phyloP scores from a whole-genome alignment of 805 yeast species.

The Wickerhamiella vanderwaltii region DNA sequence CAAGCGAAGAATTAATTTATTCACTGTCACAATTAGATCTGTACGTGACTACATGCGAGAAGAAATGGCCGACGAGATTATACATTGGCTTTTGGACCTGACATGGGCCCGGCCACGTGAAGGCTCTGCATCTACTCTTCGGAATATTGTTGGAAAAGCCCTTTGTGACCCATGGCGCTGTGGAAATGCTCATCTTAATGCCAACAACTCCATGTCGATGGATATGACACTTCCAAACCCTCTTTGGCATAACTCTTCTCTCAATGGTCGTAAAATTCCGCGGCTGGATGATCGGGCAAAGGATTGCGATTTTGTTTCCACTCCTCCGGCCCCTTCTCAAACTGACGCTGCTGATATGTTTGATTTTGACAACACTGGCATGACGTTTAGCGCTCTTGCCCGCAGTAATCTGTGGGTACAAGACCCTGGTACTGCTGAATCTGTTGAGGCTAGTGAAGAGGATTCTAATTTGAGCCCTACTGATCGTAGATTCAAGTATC shows the following conservation, averaged over 20 bases:
- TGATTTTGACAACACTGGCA: not conserved
- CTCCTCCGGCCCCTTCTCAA: constrained; percentile 11
- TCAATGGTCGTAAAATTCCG: constrained; percentile 8
- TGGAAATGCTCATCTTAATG: constrained; percentile 30
- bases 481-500: constrained; percentile 39
- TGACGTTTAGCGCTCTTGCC: constrained; percentile 6
- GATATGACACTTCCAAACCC: not conserved
- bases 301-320: not conserved
- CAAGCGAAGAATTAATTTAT: constrained; percentile 44
- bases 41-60: constrained; percentile 64
- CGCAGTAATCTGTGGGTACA: not conserved
- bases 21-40: constrained; percentile 47
- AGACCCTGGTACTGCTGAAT: not conserved
- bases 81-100: constrained; percentile 53
- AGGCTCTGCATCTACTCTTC: constrained; percentile 36
- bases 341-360: not conserved
- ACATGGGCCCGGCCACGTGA: constrained; percentile 33
- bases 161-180: constrained; percentile 50
- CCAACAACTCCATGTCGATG: constrained; percentile 3
- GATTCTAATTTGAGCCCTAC: not conserved
- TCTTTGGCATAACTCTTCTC: constrained; percentile 7
- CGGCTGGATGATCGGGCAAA: not conserved
- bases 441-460: not conserved
- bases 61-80: constrained; percentile 63
- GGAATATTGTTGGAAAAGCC: constrained; percentile 42